Evolutionary conservation across 176 grass and related monocot species (phyloP).

Genomic region (Zea mays): DNA sequence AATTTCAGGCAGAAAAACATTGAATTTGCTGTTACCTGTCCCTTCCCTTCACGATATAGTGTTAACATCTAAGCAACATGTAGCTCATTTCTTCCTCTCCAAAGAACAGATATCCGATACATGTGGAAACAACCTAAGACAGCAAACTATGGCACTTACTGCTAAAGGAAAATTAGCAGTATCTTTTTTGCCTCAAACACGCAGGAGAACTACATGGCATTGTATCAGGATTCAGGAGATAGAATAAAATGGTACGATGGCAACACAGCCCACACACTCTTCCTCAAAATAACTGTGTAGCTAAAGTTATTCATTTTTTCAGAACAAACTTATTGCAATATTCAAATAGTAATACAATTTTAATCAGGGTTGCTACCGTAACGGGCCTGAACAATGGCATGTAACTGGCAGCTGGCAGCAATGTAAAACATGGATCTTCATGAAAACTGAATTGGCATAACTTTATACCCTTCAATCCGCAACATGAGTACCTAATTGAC

Average conservation of each 20-base stretch:
- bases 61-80: background rate
- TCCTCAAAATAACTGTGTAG: background rate
- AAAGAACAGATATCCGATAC: background rate
- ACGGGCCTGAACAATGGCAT: background rate
- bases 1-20: background rate
- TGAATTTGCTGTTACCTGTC: background rate
- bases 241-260: background rate
- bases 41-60: background rate
- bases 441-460: background rate
- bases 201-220: background rate
- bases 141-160: background rate
- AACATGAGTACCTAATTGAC: background rate
- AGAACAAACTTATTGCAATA: background rate
- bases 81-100: background rate
- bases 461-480: background rate
- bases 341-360: background rate
- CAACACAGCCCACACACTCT: background rate
- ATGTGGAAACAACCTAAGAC: background rate
- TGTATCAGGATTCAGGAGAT: slow-evolving; percentile 4
- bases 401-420: background rate
- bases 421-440: background rate
- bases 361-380: background rate
- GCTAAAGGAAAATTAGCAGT: background rate
- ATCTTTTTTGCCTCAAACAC: background rate
- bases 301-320: background rate